These are phyloP conservation scores for Suhomyces bribrorum DNA, from an alignment of 1,139 yeast species.

Conservation along the genomic window DNA sequence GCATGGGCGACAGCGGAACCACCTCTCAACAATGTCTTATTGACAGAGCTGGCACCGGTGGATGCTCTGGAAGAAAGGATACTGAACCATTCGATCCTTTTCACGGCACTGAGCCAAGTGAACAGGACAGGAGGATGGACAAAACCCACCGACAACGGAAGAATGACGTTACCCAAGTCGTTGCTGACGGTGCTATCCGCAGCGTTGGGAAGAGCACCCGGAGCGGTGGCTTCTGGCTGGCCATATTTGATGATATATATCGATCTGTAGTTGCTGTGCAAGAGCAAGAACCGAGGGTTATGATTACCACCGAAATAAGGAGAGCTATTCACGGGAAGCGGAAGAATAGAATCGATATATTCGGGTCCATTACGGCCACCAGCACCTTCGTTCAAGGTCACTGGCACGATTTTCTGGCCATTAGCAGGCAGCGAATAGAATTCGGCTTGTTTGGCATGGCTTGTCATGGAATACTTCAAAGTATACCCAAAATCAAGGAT, in stretches of 20 bases:
- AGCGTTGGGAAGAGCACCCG: conserved; percentile 6
- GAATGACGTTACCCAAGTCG: conserved; percentile 55
- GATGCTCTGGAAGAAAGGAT: conserved; percentile 51
- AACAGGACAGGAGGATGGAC: conserved; percentile 71
- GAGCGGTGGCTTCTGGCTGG: conserved; percentile 4
- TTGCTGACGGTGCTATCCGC: conserved; percentile 25
- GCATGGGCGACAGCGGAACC: conserved; percentile 63
- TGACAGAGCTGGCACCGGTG: conserved; percentile 41
- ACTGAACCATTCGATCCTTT: conserved; percentile 73
- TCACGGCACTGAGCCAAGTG: conserved; percentile 55
- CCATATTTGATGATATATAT: conserved; percentile 29
- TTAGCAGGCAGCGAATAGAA: conserved; percentile 68
- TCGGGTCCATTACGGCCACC: conserved; percentile 22
- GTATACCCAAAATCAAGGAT: conserved; percentile 80
- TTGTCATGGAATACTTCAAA: conserved; percentile 74
- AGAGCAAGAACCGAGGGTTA: conserved; percentile 61
- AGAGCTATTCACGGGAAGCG: conserved; percentile 34
- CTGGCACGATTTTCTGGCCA: conserved; percentile 38
- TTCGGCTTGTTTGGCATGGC: conserved; percentile 78
- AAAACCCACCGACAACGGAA: conserved; percentile 82
- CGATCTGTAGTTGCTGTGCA: conserved; percentile 59
- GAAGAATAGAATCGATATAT: conserved; percentile 29
- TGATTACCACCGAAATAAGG: conserved; percentile 76
- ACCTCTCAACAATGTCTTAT: conserved; percentile 58
- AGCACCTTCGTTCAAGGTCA: conserved; percentile 25